A percentile compares a stretch with the other conserved stretches of the same genome.
These are phyloP conservation scores for Colletotrichum sp. DNA, from an alignment of 2,329 filamentous ascomycete species.

Conservation along the genomic window DNA sequence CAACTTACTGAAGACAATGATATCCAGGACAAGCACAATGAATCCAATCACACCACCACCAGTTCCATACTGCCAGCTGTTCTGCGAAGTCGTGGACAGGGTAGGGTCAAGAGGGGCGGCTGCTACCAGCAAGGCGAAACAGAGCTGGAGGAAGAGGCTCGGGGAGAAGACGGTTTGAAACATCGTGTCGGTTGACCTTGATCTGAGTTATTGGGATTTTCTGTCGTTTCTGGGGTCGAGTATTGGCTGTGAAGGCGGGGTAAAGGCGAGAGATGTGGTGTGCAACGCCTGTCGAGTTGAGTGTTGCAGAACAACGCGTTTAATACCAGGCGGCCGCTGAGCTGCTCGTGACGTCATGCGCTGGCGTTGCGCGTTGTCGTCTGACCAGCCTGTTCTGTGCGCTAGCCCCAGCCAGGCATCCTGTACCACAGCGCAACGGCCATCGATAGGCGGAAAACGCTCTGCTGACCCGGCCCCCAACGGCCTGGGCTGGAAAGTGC, in stretches of 20 bases:
- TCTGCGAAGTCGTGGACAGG: conserved; percentile 37
- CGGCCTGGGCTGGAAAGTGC: neutral
- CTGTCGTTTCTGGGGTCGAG: neutral
- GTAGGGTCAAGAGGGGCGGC: conserved; percentile 57
- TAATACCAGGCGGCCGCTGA: neutral
- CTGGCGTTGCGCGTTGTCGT: neutral
- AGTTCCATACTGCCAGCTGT: conserved; percentile 63
- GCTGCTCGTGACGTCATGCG: neutral
- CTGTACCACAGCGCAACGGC: neutral
- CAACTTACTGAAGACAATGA: conserved; percentile 65
- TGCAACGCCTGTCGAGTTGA: neutral
- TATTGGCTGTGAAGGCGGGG: neutral
- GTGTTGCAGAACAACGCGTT: neutral
- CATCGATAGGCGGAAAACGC: neutral
- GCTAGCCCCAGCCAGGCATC: neutral
- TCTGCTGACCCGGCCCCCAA: neutral
- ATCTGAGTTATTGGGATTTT: neutral
- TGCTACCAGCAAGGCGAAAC: conserved; percentile 51
- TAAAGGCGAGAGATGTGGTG: neutral
- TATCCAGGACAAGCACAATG: conserved; percentile 65
- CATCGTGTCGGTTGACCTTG: neutral
- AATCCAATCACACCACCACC: conserved; percentile 67
- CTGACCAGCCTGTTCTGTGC: neutral
- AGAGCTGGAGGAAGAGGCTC: conserved; percentile 55
- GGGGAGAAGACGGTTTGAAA: conserved; percentile 29